Evolutionary conservation across 2,329 filamentous ascomycete genomes (phyloP).

Genomic region (Lachnellula cervina): DNA sequence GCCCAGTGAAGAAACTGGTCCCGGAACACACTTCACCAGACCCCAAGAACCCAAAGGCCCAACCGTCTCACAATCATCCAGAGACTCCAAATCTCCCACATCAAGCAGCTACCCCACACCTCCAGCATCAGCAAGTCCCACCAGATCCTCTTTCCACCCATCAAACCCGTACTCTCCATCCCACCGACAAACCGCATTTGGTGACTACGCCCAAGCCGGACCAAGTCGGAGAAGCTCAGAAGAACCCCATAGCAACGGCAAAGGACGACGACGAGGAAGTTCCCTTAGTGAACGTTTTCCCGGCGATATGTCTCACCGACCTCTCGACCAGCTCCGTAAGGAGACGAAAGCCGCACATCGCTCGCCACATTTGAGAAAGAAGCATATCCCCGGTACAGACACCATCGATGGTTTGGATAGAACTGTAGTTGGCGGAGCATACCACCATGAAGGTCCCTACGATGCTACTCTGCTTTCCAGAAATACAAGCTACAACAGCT

Average conservation of each 20-base stretch:
- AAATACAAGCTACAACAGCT: conserved; percentile 58
- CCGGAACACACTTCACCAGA: conserved; percentile 44
- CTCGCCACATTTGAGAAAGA: conserved; percentile 60
- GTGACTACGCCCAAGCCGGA: conserved; percentile 27
- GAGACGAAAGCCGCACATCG: conserved; percentile 63
- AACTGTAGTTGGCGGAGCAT: conserved; percentile 53
- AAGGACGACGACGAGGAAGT: conserved; percentile 35
- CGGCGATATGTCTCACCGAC: conserved; percentile 60
- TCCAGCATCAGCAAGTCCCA: conserved; percentile 50
- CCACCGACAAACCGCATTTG: conserved; percentile 24
- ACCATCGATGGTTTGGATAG: conserved; percentile 75
- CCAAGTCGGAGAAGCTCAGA: conserved; percentile 15
- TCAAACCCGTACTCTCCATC: conserved; percentile 38
- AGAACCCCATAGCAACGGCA: conserved; percentile 29
- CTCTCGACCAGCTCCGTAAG: conserved; percentile 60
- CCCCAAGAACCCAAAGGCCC: conserved; percentile 34
- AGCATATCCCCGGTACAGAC: conserved; percentile 64
- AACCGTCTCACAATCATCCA: conserved; percentile 21
- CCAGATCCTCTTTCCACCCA: conserved; percentile 41
- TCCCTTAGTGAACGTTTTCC: conserved; percentile 57
- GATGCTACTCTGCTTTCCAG: conserved; percentile 74
- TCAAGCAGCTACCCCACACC: conserved; percentile 41
- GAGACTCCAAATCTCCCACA: conserved; percentile 12
- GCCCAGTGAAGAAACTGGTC: conserved; percentile 62
- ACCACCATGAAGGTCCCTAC: conserved; percentile 89